Base-by-base conservation (phyloP, 2,329 filamentous ascomycete genomes). In the Cytospora schulzeri region DNA sequence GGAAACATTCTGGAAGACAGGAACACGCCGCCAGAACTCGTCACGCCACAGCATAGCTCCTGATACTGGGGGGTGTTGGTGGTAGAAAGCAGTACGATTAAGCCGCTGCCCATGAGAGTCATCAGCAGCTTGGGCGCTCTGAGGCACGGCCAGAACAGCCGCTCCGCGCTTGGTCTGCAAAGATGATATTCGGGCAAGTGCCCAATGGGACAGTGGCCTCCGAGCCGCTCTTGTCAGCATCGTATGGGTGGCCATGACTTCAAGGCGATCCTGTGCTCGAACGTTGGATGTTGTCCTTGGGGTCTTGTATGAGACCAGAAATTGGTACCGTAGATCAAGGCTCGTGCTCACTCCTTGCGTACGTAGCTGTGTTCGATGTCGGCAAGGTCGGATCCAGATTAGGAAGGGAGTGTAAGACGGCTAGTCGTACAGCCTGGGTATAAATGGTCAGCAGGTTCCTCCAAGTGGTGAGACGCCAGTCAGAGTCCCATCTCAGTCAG, bases 21-120 rank as follows among this genome's bases (percentile, higher is more conserved):
- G 73, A 19, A 86, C 75, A 19, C 77, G 78, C 26, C 79, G 78
- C 84, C 84, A 86, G 68, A 85, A 86, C 53, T 78, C 74, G 26
- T 78, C 75, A 0, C 53, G 51, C 24, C 53, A 41, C 14, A 28
- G 28, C 5, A 48, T 22, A 6, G 59, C 26, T 12, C 51, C 48
- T 29, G 33, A 4, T 3, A 50, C 33, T 24, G 63, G 50, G 22
- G 33, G 48, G 11, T 60, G 33, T 12, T 63, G 56, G 8, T 11
- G 22, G 2, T 45, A 24, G 26, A 53, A 50, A 9, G 17, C 41
- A 6, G 15, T n/a, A 6, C 48, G 35, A 11, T 17, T 17, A n/a
- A 28, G 24, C 3, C 31, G 22, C 12, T 48, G 26, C 17, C 48
- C 50, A 22, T 26, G 58, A 19, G n/a, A 24, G 14, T 12, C 41